phyloP scores from a whole-genome alignment of 2,329 filamentous ascomycete species.

The Nigrograna mackinnonii region DNA sequence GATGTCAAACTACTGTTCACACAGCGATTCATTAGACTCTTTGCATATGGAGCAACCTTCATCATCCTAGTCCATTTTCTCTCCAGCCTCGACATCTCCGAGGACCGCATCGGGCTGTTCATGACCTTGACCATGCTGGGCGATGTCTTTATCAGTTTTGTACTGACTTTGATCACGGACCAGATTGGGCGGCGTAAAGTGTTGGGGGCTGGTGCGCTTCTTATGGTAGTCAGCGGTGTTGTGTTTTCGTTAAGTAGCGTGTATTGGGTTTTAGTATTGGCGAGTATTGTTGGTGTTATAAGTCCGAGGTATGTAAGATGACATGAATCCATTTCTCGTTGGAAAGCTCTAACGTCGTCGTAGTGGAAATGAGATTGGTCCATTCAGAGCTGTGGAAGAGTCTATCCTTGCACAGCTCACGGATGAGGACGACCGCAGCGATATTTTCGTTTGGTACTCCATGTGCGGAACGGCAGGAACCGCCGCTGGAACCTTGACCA shows the following conservation, averaged over 20 bases:
- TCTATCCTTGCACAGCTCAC: slow-evolving; percentile 23
- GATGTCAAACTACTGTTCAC: slow-evolving; percentile 21
- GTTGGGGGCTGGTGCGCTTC: slow-evolving; percentile 16
- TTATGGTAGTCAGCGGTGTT: slow-evolving; percentile 23
- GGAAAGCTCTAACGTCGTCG: neutral
- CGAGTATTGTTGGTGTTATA: slow-evolving; percentile 26
- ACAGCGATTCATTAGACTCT: slow-evolving; percentile 24
- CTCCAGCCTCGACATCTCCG: slow-evolving; percentile 16
- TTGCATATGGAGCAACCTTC: slow-evolving; percentile 22
- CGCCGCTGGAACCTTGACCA: slow-evolving; percentile 16
- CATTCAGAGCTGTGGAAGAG: slow-evolving; percentile 32
- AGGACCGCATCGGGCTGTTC: slow-evolving; percentile 25
- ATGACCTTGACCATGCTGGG: slow-evolving; percentile 32
- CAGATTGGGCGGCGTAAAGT: slow-evolving; percentile 21
- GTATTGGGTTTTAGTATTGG: slow-evolving; percentile 23
- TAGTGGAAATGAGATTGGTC: slow-evolving; percentile 29
- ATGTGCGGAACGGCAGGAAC: slow-evolving; percentile 20
- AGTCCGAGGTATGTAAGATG: slow-evolving; percentile 14
- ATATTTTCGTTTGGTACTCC: slow-evolving; percentile 30
- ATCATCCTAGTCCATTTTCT: slow-evolving; percentile 28
- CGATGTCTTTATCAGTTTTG: slow-evolving; percentile 22
- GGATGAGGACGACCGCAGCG: slow-evolving; percentile 13
- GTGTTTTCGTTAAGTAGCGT: slow-evolving; percentile 19
- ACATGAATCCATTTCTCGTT: neutral
- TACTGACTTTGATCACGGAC: slow-evolving; percentile 28